Evolutionary conservation across 495 filamentous ascomycete species (phyloP), one percentile per base, ranked within the genome.

Genomic region (Podospora anserina): DNA sequence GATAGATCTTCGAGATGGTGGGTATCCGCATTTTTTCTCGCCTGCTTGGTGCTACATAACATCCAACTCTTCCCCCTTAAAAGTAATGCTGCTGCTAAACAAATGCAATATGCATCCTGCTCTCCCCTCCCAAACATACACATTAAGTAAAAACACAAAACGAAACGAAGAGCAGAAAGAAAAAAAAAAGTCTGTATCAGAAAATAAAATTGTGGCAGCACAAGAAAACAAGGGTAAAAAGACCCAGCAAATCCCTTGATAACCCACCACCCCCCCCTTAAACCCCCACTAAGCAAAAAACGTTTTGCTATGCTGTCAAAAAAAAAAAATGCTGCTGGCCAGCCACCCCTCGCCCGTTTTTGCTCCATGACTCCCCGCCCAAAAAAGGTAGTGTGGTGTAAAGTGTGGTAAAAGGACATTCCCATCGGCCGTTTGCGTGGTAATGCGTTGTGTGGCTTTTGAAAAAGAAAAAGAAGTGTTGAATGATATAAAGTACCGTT

Each of bases 21-120:
- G 55, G 55, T 58, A 58, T 58, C 55, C 55, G 55, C 55, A 20
- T 58, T 58, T 58, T 58, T 58, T 26, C 23, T 23, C 23, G 55
- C 23, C 55, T 58, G 55, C 30, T 32, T 32, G 23, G 23, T 23
- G 23, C 55, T 58, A 49, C 39, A 49, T 49, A 13, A 49, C 34
- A 39, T 11, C 11, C 34, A 39, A 39, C 3, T 39, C 34, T 11
- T 11, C 30, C 30, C 30, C 1, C 30, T 32, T 5, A 49, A 16
- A 32, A 32, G 30, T 11, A 49, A 49, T 49, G 39, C 39, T 49
- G 39, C 39, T 49, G 39, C 39, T 9, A 11, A 49, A 49, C 39
- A 49, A 49, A 49, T 49, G 39, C 39, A 49, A 49, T 9, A 49
- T 49, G 5, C 39, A 49, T 49, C 39, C 39, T 11, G 39, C 9